Evolutionary conservation across 2,329 filamentous ascomycete species (phyloP), one percentile per base, ranked within the genome.

Genomic region (Nemania abortiva): DNA sequence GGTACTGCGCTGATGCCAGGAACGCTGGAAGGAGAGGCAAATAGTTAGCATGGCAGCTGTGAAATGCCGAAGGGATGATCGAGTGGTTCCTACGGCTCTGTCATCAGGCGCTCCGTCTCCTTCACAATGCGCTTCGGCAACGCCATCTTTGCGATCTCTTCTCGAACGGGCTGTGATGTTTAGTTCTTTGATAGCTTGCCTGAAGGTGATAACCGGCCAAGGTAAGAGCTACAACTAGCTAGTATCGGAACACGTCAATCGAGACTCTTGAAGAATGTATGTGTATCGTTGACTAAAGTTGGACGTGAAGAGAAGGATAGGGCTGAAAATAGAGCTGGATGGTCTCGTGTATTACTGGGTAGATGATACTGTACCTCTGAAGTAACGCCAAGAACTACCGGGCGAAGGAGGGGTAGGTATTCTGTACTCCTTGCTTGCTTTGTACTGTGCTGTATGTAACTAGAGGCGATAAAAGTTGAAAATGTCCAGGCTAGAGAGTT

Each of bases 81-180:
- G 47, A 63, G 57, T 69, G 73, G 58, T 62, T 47, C 93, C 82
- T 88, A 97, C 94, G 96, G 96, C 83, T 99, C 96, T 72, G 93
- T 93, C 89, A 97, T 95, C 75, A 99, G 88, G 79, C 96, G 91
- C 84, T 99, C 95, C 22, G 96, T 99, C 88, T 99, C 97, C 84
- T 99, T 99, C 79, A 98, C 89, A 79, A 99, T 99, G 79, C 96
- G 89, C 87, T 99, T 99, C 37, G 96, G 95, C 74, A 99, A 86
- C 72, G 94, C 90, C 93, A 89, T 90, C 69, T 73, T 75, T n/a
- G 34, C 29, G 49, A 24, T 68, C 27, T 2, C 20, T 34, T 31
- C 13, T 15, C 18, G 9, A 15, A 20, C 6, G 6, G 27, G 24
- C 13, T 11, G 22, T 68, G 20, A 7, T 42, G 15, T n/a, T 54